Conservation (phyloP, 1,284 basidiomycete genomes). For the Boletus subluridellus region DNA sequence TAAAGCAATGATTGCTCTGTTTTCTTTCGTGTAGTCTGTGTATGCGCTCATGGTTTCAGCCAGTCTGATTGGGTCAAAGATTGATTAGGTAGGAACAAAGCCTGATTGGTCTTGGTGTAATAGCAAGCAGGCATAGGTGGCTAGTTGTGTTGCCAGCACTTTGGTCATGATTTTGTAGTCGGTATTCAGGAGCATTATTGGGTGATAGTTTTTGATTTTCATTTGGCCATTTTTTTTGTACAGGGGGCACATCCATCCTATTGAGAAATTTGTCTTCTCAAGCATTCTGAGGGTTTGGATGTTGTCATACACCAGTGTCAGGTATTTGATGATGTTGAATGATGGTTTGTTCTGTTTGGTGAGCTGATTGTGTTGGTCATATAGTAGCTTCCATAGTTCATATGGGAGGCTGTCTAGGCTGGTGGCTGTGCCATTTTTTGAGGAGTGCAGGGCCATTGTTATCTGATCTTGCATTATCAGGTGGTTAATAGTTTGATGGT, state of each 20-base stretch:
- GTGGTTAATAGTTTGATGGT: too few relatives aligned
- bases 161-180: conserved; percentile 16
- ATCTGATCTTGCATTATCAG: too few relatives aligned
- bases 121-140: accelerated
- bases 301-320: neutral
- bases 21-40: conserved; percentile 2
- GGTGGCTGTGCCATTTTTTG: neutral
- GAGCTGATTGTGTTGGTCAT: accelerated
- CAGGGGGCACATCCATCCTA: conserved; percentile 8
- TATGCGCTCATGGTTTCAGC: conserved; percentile 1
- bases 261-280: accelerated
- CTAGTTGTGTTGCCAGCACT: neutral
- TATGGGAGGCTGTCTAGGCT: neutral
- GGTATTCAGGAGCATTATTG: conserved; percentile 9
- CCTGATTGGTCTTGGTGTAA: conserved; percentile 14
- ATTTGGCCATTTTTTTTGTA: conserved; percentile 14
- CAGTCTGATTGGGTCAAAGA: conserved; percentile 10
- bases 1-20: neutral
- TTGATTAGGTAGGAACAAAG: neutral
- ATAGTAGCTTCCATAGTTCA: neutral
- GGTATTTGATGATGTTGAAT: neutral
- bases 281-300: neutral
- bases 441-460: accelerated
- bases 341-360: neutral
- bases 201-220: conserved; percentile 8